Evolutionary conservation across 352 stramenopile genomes (phyloP), one percentile per base, ranked within the genome.

Genomic region (Globisporangium sylvaticum): DNA sequence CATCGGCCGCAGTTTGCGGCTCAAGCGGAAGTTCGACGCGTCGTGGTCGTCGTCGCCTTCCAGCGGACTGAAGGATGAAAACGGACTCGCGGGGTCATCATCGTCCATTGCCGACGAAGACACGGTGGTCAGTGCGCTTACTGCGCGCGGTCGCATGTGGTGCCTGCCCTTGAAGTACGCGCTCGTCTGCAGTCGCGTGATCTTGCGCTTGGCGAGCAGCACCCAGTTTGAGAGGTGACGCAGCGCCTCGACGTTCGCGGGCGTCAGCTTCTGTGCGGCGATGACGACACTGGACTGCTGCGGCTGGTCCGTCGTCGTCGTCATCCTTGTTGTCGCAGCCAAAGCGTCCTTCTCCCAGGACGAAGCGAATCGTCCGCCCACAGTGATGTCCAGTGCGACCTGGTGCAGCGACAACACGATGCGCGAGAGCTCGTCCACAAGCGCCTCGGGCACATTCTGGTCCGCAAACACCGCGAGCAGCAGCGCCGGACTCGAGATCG

Each of bases 171-270:
- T 58, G 61, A 76, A 52, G 52, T 78, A 66, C 12, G 67, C 74
- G 4, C 73, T 79, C 25, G 75, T 68, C 61, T 89, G 74, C 22
- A 92, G 73, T 18, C 80, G 79, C 44, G 77, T 76, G 46, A 89
- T 73, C 67, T 92, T 90, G 42, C 84, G 84, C 59, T 90, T 91
- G 20, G 83, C 84, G 9, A 95, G 68, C 25, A 93, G 62, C 15
- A 93, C 82, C 87, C 87, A 95, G 61, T 92, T 92, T 20, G 82
- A 81, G 27, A 96, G 70, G 68, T 94, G 81, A 15, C 87, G 76
- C 27, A 93, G 69, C 42, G 78, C 76, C 52, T 94, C 87, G n/a
- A 95, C 58, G 62, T 93, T 96, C 5, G 87, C 79, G 0, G 77
- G 69, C 25, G 81, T 89, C 18, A 81, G 57, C 15, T 73, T 74